phyloP scores from a whole-genome alignment of 208 protist species.

The Trypanosoma lewisi region DNA sequence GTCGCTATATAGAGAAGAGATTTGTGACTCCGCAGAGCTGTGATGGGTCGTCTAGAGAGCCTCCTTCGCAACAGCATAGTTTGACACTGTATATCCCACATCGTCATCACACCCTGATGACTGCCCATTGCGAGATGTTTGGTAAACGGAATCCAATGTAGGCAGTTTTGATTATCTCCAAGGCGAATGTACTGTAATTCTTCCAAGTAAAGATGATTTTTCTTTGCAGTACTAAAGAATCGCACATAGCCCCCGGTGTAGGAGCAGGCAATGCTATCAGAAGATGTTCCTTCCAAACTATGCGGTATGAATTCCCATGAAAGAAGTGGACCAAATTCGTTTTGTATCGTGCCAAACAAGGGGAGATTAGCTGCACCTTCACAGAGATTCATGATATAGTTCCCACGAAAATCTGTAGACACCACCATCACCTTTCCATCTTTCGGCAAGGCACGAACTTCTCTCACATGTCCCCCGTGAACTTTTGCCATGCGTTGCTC shows the following conservation, averaged over 20 bases:
- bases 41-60: constrained; percentile 35
- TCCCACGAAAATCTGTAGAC: constrained; percentile 25
- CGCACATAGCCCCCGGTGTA: constrained; percentile 43
- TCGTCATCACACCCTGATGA: constrained; percentile 35
- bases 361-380: constrained; percentile 20
- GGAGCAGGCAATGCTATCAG: constrained; percentile 37
- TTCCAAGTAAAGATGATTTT: constrained; percentile 29
- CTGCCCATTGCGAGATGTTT: constrained; percentile 45
- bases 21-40: constrained; percentile 18
- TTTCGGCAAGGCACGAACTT: constrained; percentile 30
- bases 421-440: constrained; percentile 31
- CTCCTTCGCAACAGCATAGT: constrained; percentile 25
- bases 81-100: constrained; percentile 40
- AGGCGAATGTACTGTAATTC: constrained; percentile 22
- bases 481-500: constrained; percentile 22
- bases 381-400: constrained; percentile 25
- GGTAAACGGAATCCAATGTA: constrained; percentile 39
- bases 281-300: constrained; percentile 18
- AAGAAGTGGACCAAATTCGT: constrained; percentile 18
- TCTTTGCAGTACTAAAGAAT: constrained; percentile 35
- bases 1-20: constrained; percentile 36
- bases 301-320: constrained; percentile 45
- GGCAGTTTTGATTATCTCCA: constrained; percentile 40
- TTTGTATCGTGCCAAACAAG: constrained; percentile 26
- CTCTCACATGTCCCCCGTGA: constrained; percentile 14